phyloP scores from a whole-genome alignment of 2,329 filamentous ascomycete genomes.

The Xylariaceae sp. region DNA sequence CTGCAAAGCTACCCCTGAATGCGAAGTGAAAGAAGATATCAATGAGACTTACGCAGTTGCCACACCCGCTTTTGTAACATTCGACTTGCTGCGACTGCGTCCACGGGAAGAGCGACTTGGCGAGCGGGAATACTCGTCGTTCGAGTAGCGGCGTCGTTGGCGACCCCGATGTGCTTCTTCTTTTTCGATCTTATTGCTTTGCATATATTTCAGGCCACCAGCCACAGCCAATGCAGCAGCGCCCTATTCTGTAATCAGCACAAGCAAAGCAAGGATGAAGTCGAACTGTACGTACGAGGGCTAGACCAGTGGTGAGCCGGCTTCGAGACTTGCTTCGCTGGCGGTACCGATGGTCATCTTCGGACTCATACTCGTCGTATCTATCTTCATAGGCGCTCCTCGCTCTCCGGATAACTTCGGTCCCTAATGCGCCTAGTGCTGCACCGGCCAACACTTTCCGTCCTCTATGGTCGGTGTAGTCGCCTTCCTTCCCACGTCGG shows the following conservation, averaged over 20 bases:
- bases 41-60: conserved; percentile 44
- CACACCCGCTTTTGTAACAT: conserved; percentile 52
- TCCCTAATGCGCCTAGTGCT: conserved; percentile 59
- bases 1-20: not conserved
- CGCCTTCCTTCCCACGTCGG: conserved; percentile 48
- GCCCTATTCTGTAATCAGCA: conserved; percentile 20
- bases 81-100: conserved; percentile 38
- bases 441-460: conserved; percentile 59
- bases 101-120: conserved; percentile 40
- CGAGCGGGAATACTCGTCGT: conserved; percentile 43
- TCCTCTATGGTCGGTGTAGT: conserved; percentile 48
- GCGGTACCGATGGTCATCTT: conserved; percentile 36
- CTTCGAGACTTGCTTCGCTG: conserved; percentile 35
- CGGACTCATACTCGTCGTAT: conserved; percentile 33
- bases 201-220: conserved; percentile 62
- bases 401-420: conserved; percentile 57
- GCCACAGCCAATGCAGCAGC: conserved; percentile 61
- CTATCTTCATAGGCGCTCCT: conserved; percentile 58
- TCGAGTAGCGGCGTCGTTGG: conserved; percentile 45
- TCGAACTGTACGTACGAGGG: conserved; percentile 43
- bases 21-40: not conserved
- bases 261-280: not conserved
- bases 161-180: conserved; percentile 57
- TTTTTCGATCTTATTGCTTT: conserved; percentile 56
- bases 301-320: conserved; percentile 57